Conservation (phyloP, 306 rosid genomes). For the Lithocarpus polystachyus region DNA sequence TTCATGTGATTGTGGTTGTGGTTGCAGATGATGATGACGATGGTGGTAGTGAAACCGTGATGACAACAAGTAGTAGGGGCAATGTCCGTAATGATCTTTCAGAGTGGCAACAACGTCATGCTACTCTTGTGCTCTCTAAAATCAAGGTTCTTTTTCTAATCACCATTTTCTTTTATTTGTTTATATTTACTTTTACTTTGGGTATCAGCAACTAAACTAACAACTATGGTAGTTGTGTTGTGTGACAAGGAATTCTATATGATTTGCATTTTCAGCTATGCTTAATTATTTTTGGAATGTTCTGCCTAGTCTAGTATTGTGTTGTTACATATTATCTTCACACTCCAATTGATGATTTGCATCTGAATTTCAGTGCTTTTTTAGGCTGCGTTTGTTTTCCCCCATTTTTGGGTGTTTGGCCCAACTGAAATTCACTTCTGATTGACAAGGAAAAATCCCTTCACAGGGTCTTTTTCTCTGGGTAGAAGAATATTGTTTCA, state of each 20-base stretch:
- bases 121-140: conserved; percentile 68
- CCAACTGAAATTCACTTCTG: too few species aligned
- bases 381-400: too few species aligned
- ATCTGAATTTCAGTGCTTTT: neutral
- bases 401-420: too few species aligned
- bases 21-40: conserved; percentile 46
- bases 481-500: neutral
- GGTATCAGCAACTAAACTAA: too few species aligned
- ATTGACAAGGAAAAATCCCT: too few species aligned
- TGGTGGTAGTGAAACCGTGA: conserved; percentile 12
- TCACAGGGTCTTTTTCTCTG: neutral
- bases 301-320: too few species aligned
- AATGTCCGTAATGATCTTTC: conserved; percentile 60
- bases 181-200: neutral
- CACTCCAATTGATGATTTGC: neutral
- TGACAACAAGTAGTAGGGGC: conserved; percentile 28
- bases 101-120: conserved; percentile 89
- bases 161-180: neutral
- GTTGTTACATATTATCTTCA: too few species aligned
- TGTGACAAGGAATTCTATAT: too few species aligned
- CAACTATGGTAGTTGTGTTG: too few species aligned
- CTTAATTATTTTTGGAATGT: too few species aligned
- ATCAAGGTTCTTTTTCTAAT: conserved; percentile 54
- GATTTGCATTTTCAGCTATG: too few species aligned
- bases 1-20: neutral